phyloP scores from a whole-genome alignment of 257 asterid genomes.

The Vinca minor region DNA sequence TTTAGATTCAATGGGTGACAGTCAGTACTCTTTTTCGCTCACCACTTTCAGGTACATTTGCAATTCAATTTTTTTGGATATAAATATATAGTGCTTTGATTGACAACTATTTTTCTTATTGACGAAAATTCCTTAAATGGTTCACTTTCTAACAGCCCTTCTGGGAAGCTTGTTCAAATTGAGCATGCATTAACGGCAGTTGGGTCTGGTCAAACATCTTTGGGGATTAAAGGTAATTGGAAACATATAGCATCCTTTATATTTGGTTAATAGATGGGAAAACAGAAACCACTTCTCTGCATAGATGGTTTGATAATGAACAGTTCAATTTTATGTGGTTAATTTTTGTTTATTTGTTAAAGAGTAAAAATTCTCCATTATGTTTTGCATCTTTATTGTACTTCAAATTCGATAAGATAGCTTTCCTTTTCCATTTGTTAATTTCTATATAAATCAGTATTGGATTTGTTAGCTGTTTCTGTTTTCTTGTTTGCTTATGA shows the following conservation, averaged over 20 bases:
- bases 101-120: not conserved
- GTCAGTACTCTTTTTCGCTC: conserved; percentile 97
- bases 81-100: too few species aligned
- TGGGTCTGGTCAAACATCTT: conserved; percentile 97
- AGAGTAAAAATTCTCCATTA: too few species aligned
- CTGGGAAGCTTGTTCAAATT: conserved; percentile 97
- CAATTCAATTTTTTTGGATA: too few species aligned
- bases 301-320: too few species aligned
- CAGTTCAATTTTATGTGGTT: not conserved
- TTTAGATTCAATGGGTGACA: conserved; percentile 65
- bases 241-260: not conserved
- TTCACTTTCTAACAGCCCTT: conserved; percentile 49
- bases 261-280: too few species aligned
- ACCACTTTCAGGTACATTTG: conserved; percentile 83
- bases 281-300: too few species aligned
- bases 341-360: not conserved
- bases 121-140: not conserved
- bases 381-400: not conserved
- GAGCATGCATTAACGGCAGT: conserved; percentile 98
- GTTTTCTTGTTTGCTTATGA: too few species aligned
- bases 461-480: too few species aligned
- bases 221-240: conserved; percentile 83
- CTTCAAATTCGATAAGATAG: not conserved
- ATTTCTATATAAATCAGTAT: not conserved
- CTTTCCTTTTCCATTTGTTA: not conserved